phyloP scores from a whole-genome alignment of 1,284 basidiomycete genomes.

The Boletus mariae region DNA sequence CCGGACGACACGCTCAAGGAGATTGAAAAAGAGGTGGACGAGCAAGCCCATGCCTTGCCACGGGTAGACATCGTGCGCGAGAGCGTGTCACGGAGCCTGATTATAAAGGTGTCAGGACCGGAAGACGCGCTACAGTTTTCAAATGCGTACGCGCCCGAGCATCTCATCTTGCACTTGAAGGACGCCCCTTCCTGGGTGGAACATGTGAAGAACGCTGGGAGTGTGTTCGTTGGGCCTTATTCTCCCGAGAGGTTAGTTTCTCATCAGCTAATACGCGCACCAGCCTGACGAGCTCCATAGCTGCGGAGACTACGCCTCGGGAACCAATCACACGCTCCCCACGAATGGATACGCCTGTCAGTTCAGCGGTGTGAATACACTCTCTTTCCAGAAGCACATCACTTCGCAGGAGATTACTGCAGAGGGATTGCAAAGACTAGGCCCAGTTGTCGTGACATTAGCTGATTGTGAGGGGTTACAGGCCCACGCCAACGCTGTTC shows the following conservation, averaged over 20 bases:
- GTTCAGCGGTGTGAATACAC: conserved; percentile 96
- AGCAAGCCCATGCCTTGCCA: conserved; percentile 82
- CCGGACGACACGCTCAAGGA: conserved; percentile 57
- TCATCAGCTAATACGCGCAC: not conserved
- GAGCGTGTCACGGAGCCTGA: conserved; percentile 90
- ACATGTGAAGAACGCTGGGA: conserved; percentile 86
- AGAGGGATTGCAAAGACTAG: conserved; percentile 75
- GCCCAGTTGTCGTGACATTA: conserved; percentile 86
- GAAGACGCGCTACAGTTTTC: conserved; percentile 85
- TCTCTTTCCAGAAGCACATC: conserved; percentile 98
- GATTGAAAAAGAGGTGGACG: conserved; percentile 86
- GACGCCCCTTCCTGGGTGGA: conserved; percentile 66
- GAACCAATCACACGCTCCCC: conserved; percentile 96
- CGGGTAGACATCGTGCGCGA: conserved; percentile 89
- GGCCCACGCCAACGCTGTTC: conserved; percentile 89
- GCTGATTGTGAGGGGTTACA: conserved; percentile 95
- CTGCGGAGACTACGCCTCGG: conserved; percentile 97
- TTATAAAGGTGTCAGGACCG: conserved; percentile 68
- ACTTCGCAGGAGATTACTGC: conserved; percentile 90
- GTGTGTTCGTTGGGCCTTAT: conserved; percentile 92
- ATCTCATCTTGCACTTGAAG: conserved; percentile 87
- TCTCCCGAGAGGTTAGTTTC: conserved; percentile 84
- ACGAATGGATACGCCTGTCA: conserved; percentile 96
- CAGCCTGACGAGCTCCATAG: conserved; percentile 38
- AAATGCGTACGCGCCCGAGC: conserved; percentile 98